These are phyloP conservation scores for Pseudocercospora eumusae DNA, from an alignment of 2,329 filamentous ascomycete genomes.

Conservation along the genomic window DNA sequence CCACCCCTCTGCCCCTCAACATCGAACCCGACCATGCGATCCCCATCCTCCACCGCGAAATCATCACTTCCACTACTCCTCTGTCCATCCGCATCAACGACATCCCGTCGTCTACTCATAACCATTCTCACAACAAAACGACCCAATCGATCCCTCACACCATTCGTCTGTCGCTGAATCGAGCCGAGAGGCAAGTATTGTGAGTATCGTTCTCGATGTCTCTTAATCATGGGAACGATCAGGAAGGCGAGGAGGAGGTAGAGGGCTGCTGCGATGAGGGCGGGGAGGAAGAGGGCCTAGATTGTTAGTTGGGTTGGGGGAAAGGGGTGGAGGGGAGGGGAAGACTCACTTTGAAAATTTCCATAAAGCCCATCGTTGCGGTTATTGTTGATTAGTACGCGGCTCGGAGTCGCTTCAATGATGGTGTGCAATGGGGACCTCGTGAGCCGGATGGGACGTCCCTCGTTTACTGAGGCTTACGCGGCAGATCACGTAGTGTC, in stretches of 20 bases:
- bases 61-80: slow-evolving; percentile 32
- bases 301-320: slow-evolving; percentile 9
- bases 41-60: slow-evolving; percentile 50
- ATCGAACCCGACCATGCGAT: slow-evolving; percentile 51
- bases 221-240: slow-evolving; percentile 48
- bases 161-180: slow-evolving; percentile 34
- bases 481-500: neutral
- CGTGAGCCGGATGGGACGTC: neutral
- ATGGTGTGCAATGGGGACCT: neutral
- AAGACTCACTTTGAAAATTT: slow-evolving; percentile 31
- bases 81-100: slow-evolving; percentile 38
- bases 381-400: neutral
- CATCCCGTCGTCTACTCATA: slow-evolving; percentile 33
- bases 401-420: neutral
- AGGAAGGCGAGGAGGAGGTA: slow-evolving; percentile 46
- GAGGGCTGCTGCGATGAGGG: slow-evolving; percentile 46
- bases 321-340: neutral
- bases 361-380: slow-evolving; percentile 28
- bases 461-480: neutral
- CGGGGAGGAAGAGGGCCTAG: slow-evolving; percentile 50
- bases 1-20: slow-evolving; percentile 17
- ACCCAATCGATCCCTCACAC: slow-evolving; percentile 39
- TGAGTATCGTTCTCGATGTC: slow-evolving; percentile 48
- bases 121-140: slow-evolving; percentile 41
- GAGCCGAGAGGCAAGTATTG: slow-evolving; percentile 45